Evolutionary conservation across 441 rosid species (phyloP).

Genomic region (Jatropha multifida): DNA sequence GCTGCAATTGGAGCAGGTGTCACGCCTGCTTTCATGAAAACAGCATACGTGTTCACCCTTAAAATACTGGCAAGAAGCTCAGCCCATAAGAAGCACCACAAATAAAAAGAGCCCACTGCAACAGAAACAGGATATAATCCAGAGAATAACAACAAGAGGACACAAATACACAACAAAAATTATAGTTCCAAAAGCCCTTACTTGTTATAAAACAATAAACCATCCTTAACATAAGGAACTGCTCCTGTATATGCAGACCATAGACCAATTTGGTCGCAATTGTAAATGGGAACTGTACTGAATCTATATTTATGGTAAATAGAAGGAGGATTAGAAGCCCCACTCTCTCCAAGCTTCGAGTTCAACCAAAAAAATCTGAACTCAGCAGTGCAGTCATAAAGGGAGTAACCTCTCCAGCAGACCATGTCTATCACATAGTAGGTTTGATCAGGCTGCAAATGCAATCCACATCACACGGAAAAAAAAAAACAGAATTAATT

Average conservation of each 20-base stretch:
- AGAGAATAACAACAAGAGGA: neutral
- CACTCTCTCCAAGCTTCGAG: slow-evolving; percentile 88
- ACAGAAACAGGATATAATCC: neutral
- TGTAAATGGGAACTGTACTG: slow-evolving; percentile 55
- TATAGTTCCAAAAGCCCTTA: slow-evolving; percentile 31
- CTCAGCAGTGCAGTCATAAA: slow-evolving; percentile 86
- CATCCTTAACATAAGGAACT: slow-evolving; percentile 79
- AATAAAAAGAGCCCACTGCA: slow-evolving; percentile 7
- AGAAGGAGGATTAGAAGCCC: slow-evolving; percentile 78
- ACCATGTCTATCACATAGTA: slow-evolving; percentile 90
- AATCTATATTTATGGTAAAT: slow-evolving; percentile 67
- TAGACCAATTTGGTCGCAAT: slow-evolving; percentile 74
- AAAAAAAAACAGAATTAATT: neutral
- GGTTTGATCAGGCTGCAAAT: slow-evolving; percentile 70
- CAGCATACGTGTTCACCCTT: neutral
- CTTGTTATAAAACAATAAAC: slow-evolving; percentile 90
- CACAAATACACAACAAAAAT: neutral
- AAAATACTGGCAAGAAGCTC: slow-evolving; percentile 14
- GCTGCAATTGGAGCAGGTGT: neutral
- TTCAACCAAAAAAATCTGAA: slow-evolving; percentile 89
- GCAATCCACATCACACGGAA: slow-evolving; percentile 8
- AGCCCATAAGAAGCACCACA: slow-evolving; percentile 8
- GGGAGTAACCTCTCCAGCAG: slow-evolving; percentile 92
- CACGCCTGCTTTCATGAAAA: neutral
- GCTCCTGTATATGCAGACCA: slow-evolving; percentile 56